These are phyloP conservation scores for Skeletonema tropicum DNA, from an alignment of 108 stramenopile genomes.

Conservation along the genomic window DNA sequence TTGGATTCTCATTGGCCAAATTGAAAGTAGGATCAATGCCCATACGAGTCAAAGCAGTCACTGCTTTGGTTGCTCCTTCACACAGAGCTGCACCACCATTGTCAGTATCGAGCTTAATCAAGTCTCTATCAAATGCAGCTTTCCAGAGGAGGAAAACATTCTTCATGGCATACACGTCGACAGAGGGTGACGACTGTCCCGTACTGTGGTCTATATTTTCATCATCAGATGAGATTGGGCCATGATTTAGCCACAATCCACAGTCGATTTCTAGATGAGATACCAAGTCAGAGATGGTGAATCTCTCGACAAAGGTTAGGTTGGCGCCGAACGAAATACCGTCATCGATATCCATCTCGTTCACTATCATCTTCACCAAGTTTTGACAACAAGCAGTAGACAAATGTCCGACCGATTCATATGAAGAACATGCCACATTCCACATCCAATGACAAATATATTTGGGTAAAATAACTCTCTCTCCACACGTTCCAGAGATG, in stretches of 20 bases:
- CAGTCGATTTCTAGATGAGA: conserved; percentile 34
- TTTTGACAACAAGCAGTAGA: conserved; percentile 19
- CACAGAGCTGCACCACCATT: conserved; percentile 1
- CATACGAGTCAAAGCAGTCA: conserved; percentile 33
- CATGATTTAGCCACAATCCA: conserved; percentile 33
- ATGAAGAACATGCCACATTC: conserved; percentile 39
- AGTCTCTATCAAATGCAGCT: conserved; percentile 24
- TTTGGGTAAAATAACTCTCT: conserved; percentile 20
- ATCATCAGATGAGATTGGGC: not conserved
- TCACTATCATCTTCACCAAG: conserved; percentile 14
- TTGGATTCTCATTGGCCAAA: conserved; percentile 10
- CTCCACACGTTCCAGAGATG: conserved; percentile 9
- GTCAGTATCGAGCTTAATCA: conserved; percentile 13
- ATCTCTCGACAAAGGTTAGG: conserved; percentile 23
- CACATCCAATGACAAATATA: conserved; percentile 44
- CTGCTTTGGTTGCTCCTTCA: conserved; percentile 28
- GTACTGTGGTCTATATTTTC: conserved; percentile 21
- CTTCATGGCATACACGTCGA: conserved; percentile 33
- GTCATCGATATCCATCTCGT: conserved; percentile 17
- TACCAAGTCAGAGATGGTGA: conserved; percentile 28
- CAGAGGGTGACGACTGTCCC: conserved; percentile 5
- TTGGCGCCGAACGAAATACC: conserved; percentile 4
- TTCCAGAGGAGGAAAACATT: conserved; percentile 32
- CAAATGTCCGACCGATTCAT: not conserved
- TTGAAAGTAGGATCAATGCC: conserved; percentile 39